Evolutionary conservation across 2,329 filamentous ascomycete genomes (phyloP).

Genomic region (Acrodontium crateriforme): DNA sequence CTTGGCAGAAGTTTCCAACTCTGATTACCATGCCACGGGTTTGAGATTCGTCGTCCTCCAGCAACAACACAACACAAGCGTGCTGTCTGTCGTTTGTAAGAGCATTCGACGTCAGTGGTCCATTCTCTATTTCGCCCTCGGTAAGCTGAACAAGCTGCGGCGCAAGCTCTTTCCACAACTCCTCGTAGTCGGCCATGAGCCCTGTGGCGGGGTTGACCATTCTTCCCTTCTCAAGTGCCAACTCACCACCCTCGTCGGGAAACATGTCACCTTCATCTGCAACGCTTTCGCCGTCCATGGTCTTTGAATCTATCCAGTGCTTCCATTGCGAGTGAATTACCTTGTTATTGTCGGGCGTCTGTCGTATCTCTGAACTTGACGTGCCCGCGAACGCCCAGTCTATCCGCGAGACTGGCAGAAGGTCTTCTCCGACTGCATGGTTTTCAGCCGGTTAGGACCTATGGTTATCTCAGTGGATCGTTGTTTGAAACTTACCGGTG

Average conservation of each 20-base stretch:
- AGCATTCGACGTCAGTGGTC: constrained; percentile 25
- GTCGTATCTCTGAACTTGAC: constrained; percentile 26
- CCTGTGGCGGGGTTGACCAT: constrained; percentile 48
- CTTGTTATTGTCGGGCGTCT: constrained; percentile 1
- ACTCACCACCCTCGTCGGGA: constrained; percentile 17
- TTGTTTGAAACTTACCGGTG: constrained; percentile 1
- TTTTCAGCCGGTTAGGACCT: too few relatives aligned
- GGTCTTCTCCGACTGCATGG: constrained; percentile 13
- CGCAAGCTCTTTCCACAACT: constrained; percentile 28
- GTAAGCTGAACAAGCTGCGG: background rate
- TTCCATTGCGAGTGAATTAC: constrained; percentile 32
- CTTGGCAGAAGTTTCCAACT: constrained; percentile 44
- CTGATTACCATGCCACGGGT: constrained; percentile 39
- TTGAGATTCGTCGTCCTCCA: constrained; percentile 12
- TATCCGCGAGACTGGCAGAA: constrained; percentile 25
- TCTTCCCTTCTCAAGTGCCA: constrained; percentile 41
- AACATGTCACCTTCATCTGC: constrained; percentile 46
- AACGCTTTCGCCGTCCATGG: constrained; percentile 22
- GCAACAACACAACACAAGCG: constrained; percentile 10
- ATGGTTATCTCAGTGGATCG: too few relatives aligned
- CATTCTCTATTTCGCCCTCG: constrained; percentile 21
- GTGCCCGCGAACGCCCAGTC: constrained; percentile 55
- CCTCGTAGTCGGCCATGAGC: constrained; percentile 38
- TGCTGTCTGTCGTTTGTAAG: too few relatives aligned
- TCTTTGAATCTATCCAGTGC: constrained; percentile 48